Evolutionary conservation across 2,329 filamentous ascomycete genomes (phyloP), one percentile per base, ranked within the genome.

Genomic region (Emmonsiellopsis sp.): DNA sequence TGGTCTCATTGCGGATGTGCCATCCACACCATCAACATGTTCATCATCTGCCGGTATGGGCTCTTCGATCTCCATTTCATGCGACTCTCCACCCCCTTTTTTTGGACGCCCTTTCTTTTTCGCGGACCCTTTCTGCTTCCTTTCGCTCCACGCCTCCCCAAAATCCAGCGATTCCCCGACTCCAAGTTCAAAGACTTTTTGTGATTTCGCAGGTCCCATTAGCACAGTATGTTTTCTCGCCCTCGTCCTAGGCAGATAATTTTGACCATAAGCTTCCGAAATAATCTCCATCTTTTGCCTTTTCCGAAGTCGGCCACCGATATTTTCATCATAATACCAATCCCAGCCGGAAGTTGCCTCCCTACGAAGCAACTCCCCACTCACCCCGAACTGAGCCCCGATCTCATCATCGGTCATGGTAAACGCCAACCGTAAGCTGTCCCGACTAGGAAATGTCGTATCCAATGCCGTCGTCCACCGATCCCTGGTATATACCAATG

Each of bases 251-350:
- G 68, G 65, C 45, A 82, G 57, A 56, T 80, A 81, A n/a, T 58
- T 55, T 13, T 61, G 59, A 2, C 67, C 74, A 45, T 74, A 65
- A 9, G 68, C 61, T 36, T 64, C 61, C 8, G 58, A 62, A 6
- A 81, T 57, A 2, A 42, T 52, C 27, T 58, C 62, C 4, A 67
- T 59, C 3, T 59, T 61, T 56, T 82, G 80, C 13, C 63, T 67
- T 48, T 62, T 61, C 6, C 62, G 59, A 53, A 82, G 79, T 2
- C 49, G 57, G 10, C 66, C 62, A 42, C 69, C 69, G 31, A 74
- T 70, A 21, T 68, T 67, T 27, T 65, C 56, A 8, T 70, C 61
- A 50, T 72, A 69, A 59, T 80, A 83, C 81, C 80, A 83, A 46
- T 74, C 68, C 74, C 76, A 79, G 14, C 71, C 71, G 6, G 62